phyloP scores from a whole-genome alignment of 495 filamentous ascomycete species.

The Neurospora sp. region DNA sequence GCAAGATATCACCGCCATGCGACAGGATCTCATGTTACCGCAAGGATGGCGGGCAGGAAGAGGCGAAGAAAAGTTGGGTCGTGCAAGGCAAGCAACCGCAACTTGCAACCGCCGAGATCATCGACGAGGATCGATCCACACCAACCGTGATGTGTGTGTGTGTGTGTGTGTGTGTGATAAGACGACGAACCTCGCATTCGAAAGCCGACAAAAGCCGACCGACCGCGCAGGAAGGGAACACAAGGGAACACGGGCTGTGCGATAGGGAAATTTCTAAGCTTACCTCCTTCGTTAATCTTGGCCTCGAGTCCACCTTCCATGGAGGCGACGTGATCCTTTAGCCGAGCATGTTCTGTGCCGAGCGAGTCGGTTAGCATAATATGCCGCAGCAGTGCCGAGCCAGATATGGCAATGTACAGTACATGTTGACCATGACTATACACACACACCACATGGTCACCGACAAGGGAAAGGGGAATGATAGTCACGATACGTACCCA shows the following conservation, averaged over 20 bases:
- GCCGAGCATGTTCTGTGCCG: conserved; percentile 71
- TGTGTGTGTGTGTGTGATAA: neutral
- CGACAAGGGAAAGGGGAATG: conserved; percentile 14
- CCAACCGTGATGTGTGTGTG: neutral
- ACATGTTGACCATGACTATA: conserved; percentile 8
- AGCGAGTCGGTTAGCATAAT: conserved; percentile 12
- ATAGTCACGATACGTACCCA: conserved; percentile 53
- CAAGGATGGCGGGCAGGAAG: neutral
- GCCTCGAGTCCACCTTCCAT: conserved; percentile 92
- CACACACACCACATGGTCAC: conserved; percentile 2
- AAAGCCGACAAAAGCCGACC: conserved; percentile 30
- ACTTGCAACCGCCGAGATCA: neutral
- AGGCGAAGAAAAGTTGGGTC: conserved; percentile 1
- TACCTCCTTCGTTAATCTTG: conserved; percentile 85
- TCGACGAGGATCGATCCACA: neutral
- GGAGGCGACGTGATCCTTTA: conserved; percentile 79
- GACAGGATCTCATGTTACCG: neutral
- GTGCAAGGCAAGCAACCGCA: conserved; percentile 1
- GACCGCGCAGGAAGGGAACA: conserved; percentile 8
- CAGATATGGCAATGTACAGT: neutral
- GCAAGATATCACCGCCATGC: neutral
- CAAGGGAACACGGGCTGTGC: conserved; percentile 3
- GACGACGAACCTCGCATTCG: neutral
- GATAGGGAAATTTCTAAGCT: conserved; percentile 23
- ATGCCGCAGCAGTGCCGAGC: conserved; percentile 4